Evolutionary conservation across 179 eudicot genomes (phyloP).

Genomic region (Silene coronaria): DNA sequence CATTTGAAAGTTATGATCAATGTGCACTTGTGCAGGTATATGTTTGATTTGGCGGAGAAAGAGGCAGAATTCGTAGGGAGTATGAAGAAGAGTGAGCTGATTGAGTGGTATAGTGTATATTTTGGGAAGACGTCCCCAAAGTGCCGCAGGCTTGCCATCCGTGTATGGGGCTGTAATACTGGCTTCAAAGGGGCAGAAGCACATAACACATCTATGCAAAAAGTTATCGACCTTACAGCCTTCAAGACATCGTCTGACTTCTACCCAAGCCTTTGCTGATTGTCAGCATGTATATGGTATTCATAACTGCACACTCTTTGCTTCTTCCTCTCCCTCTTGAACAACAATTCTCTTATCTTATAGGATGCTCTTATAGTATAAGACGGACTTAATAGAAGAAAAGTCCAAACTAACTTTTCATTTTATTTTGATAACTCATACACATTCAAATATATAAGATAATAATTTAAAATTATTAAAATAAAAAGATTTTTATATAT

Average conservation of each 20-base stretch:
- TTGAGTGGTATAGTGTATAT: constrained; percentile 64
- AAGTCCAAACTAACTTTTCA: too few species aligned
- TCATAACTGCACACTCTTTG: not conserved
- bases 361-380: too few species aligned
- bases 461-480: too few species aligned
- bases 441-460: too few species aligned
- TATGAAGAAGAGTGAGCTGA: constrained; percentile 52
- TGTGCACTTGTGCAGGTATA: constrained; percentile 48
- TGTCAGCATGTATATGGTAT: not conserved
- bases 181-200: constrained; percentile 40
- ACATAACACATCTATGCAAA: constrained; percentile 30
- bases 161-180: constrained; percentile 87
- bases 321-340: not conserved
- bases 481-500: too few species aligned
- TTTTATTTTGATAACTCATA: too few species aligned
- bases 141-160: constrained; percentile 71
- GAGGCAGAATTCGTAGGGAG: constrained; percentile 55
- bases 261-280: constrained; percentile 67
- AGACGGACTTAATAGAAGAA: too few species aligned
- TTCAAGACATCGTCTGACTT: constrained; percentile 55
- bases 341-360: too few species aligned
- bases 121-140: constrained; percentile 50
- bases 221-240: constrained; percentile 46
- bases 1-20: not conserved
- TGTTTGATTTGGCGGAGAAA: constrained; percentile 71